phyloP scores from a whole-genome alignment of 768 basidiomycete species.

The Xerocomellus amylosporus region DNA sequence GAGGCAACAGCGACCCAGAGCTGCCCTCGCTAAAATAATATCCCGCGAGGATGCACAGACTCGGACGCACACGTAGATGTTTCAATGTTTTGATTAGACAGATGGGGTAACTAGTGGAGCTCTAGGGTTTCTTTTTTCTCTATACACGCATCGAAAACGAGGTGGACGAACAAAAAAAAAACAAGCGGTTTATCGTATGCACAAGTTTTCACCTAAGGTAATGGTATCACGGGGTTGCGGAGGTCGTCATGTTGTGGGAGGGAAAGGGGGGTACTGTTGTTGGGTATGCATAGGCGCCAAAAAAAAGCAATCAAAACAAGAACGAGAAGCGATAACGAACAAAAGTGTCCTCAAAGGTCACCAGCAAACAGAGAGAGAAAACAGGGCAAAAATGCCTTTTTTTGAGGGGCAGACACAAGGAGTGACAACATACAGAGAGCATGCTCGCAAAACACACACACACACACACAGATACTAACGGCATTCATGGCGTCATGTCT shows the following conservation, averaged over 20 bases:
- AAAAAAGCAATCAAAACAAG: not conserved
- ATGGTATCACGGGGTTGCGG: constrained; percentile 12
- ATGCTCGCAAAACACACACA: constrained; percentile 8
- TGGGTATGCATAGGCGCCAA: constrained; percentile 7
- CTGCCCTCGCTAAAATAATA: too few species aligned
- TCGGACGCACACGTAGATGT: not conserved
- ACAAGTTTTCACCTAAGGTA: constrained; percentile 13
- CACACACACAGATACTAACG: not conserved
- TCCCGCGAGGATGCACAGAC: too few species aligned
- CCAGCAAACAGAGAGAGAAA: not conserved
- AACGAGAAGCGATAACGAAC: not conserved
- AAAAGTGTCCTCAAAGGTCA: not conserved
- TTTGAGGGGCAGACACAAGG: not conserved
- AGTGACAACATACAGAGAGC: constrained; percentile 11
- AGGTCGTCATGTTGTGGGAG: not conserved
- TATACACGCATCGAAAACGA: not conserved
- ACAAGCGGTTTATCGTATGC: constrained; percentile 15
- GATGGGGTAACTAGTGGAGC: not conserved
- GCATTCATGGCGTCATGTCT: constrained; percentile 5
- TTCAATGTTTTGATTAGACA: not conserved
- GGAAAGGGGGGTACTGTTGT: constrained; percentile 10
- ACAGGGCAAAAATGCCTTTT: not conserved
- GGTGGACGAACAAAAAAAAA: constrained; percentile 6
- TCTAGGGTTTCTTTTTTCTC: not conserved
- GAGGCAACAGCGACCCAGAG: too few species aligned